A percentile compares a stretch with the other conserved stretches of the same genome.
phyloP scores from a whole-genome alignment of 2,329 filamentous ascomycete genomes.

The Diaporthe vaccinii region DNA sequence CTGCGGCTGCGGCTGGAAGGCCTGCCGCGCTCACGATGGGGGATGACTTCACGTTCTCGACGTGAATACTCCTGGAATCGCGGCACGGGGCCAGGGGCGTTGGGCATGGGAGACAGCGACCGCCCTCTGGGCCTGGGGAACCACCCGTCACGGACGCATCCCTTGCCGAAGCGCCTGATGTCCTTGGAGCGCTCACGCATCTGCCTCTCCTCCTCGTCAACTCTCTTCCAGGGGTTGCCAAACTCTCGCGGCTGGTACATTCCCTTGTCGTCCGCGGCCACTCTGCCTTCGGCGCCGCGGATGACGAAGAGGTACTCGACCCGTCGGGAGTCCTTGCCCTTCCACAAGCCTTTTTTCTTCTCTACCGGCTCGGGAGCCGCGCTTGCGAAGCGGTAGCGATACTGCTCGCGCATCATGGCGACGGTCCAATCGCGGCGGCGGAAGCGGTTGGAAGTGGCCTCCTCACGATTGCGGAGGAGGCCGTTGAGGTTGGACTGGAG shows the following conservation, averaged over 20 bases:
- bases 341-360: slow-evolving; percentile 45
- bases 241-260: slow-evolving; percentile 33
- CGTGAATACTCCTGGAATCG: background rate
- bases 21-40: slow-evolving; percentile 2
- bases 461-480: slow-evolving; percentile 44
- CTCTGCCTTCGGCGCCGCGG: slow-evolving; percentile 44
- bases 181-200: slow-evolving; percentile 27
- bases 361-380: slow-evolving; percentile 43
- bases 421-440: slow-evolving; percentile 47
- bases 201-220: slow-evolving; percentile 42
- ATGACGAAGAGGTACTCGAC: slow-evolving; percentile 44
- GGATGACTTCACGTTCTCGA: background rate
- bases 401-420: slow-evolving; percentile 45
- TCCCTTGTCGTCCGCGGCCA: slow-evolving; percentile 32
- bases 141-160: background rate
- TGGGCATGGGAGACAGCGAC: slow-evolving; percentile 19
- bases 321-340: slow-evolving; percentile 41
- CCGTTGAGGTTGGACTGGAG: slow-evolving; percentile 43
- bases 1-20: background rate
- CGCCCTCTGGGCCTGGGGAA: background rate
- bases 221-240: slow-evolving; percentile 46
- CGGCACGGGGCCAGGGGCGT: background rate
- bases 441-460: slow-evolving; percentile 43
- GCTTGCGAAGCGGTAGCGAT: slow-evolving; percentile 44
- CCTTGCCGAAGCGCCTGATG: slow-evolving; percentile 26